phyloP scores from a whole-genome alignment of 2,329 filamentous ascomycete species.

The Domatiomyces globalis region DNA sequence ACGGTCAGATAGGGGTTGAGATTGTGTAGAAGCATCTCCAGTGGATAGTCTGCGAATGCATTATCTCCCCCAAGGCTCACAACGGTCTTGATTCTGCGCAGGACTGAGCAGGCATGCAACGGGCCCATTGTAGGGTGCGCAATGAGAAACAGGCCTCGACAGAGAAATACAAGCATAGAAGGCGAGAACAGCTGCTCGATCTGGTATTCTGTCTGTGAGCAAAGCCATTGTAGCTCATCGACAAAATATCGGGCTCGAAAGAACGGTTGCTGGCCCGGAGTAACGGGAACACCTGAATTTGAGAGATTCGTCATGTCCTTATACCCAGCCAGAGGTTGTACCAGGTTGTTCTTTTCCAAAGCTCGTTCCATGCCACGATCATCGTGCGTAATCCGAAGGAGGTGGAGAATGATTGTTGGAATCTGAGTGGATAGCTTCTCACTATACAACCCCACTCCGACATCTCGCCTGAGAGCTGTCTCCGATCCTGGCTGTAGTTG shows the following conservation, averaged over 20 bases:
- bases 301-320: conserved; percentile 55
- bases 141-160: conserved; percentile 63
- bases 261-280: conserved; percentile 70
- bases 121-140: conserved; percentile 75
- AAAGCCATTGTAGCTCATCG: conserved; percentile 64
- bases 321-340: conserved; percentile 29
- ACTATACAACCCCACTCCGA: conserved; percentile 54
- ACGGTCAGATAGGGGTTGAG: conserved; percentile 67
- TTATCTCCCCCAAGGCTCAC: conserved; percentile 61
- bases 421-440: conserved; percentile 55
- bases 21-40: conserved; percentile 80
- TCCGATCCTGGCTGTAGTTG: conserved; percentile 44
- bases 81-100: conserved; percentile 72
- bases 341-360: conserved; percentile 41
- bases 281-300: conserved; percentile 50
- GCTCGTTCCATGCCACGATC: conserved; percentile 59
- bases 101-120: conserved; percentile 69
- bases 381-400: conserved; percentile 65
- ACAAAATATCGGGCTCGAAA: conserved; percentile 68
- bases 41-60: conserved; percentile 62
- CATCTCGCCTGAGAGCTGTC: conserved; percentile 49
- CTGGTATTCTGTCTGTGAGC: conserved; percentile 54
- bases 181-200: conserved; percentile 58
- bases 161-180: conserved; percentile 56
- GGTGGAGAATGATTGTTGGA: conserved; percentile 58